These are phyloP conservation scores for Lasiosphaeriaceae sp. DNA, from an alignment of 495 filamentous ascomycete genomes.

Conservation along the genomic window DNA sequence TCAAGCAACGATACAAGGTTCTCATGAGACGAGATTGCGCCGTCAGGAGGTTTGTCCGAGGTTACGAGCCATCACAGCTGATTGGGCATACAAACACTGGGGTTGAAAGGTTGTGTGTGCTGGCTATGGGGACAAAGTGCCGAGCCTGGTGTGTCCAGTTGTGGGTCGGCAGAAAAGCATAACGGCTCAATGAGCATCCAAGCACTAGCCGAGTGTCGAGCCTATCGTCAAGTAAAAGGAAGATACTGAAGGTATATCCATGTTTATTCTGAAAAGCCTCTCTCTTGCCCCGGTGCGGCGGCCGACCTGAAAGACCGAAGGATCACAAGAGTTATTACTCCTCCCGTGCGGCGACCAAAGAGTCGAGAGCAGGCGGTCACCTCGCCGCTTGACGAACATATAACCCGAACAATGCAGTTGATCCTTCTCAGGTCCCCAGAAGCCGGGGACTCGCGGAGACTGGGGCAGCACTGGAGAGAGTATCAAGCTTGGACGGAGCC, in stretches of 20 bases:
- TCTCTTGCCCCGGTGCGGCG: background rate
- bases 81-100: background rate
- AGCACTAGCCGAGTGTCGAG: too few species aligned
- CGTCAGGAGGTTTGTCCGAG: background rate
- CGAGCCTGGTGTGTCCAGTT: background rate
- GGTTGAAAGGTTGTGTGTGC: background rate
- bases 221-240: background rate
- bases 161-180: background rate
- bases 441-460: too few species aligned
- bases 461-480: too few species aligned
- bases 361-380: background rate
- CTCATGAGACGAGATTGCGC: background rate
- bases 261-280: too few species aligned
- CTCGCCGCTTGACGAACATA: background rate
- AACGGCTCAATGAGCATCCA: too few species aligned
- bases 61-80: constrained; percentile 1
- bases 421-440: too few species aligned
- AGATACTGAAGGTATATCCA: background rate
- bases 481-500: too few species aligned
- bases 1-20: background rate
- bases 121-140: background rate
- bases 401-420: too few species aligned
- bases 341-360: background rate
- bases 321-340: constrained; percentile 10
- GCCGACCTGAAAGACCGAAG: constrained; percentile 5